phyloP scores from a whole-genome alignment of 1,284 basidiomycete genomes.

The Neotropicomus parvogracilis region DNA sequence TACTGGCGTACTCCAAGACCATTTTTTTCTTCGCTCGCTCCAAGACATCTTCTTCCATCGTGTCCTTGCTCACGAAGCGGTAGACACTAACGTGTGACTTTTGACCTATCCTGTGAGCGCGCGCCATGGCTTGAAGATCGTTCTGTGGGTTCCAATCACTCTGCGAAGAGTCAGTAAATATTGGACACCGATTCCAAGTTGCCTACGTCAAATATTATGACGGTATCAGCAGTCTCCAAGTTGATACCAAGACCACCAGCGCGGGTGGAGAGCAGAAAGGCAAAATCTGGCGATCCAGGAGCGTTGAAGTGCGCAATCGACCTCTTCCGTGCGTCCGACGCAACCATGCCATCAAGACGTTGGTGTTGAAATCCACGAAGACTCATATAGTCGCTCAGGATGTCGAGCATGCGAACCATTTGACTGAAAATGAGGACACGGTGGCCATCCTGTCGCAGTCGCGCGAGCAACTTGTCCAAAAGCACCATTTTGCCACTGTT shows the following conservation, averaged over 20 bases:
- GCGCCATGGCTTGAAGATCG: constrained; percentile 98
- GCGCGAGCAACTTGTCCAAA: constrained; percentile 88
- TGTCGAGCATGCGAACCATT: constrained; percentile 99
- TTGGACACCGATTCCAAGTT: constrained; percentile 12
- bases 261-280: constrained; percentile 94
- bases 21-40: constrained; percentile 99
- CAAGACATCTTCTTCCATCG: constrained; percentile 97
- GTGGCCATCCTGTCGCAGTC: constrained; percentile 89
- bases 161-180: constrained; percentile 39
- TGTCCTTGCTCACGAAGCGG: constrained; percentile 97
- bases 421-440: constrained; percentile 98
- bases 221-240: constrained; percentile 95
- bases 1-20: constrained; percentile 98
- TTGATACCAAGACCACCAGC: constrained; percentile 99
- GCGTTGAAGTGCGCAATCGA: constrained; percentile 98
- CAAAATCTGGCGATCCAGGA: constrained; percentile 91
- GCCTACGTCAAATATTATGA: constrained; percentile 97
- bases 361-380: constrained; percentile 92
- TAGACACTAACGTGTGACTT: constrained; percentile 99
- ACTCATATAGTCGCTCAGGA: constrained; percentile 95
- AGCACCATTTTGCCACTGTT: constrained; percentile 98
- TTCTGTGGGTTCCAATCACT: constrained; percentile 98
- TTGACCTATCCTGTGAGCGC: constrained; percentile 95
- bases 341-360: constrained; percentile 93
- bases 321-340: constrained; percentile 88